phyloP scores from a whole-genome alignment of 306 rosid genomes.

The Begonia loranthoides region DNA sequence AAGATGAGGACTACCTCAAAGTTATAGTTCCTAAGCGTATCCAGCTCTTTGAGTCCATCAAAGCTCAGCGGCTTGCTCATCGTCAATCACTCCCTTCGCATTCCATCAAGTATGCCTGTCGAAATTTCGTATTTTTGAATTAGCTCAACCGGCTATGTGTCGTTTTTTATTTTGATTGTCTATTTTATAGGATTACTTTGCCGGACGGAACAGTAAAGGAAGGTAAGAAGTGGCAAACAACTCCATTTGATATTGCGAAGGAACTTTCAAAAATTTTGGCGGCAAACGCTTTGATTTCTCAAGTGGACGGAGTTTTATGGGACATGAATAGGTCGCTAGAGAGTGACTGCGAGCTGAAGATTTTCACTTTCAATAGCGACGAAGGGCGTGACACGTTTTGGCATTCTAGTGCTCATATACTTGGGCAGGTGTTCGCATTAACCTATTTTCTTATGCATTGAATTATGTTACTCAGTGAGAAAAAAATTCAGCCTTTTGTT shows the following conservation, averaged over 20 bases:
- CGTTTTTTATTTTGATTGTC: neutral
- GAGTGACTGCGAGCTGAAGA: slow-evolving; percentile 50
- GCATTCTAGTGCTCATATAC: slow-evolving; percentile 99
- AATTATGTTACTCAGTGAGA: neutral
- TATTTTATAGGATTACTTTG: slow-evolving; percentile 32
- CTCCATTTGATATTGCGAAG: slow-evolving; percentile 66
- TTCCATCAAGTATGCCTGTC: slow-evolving; percentile 37
- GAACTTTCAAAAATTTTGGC: slow-evolving; percentile 73
- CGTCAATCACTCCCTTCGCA: slow-evolving; percentile 47
- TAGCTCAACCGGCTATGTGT: neutral
- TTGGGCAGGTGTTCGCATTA: slow-evolving; percentile 49
- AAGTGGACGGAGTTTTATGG: slow-evolving; percentile 75
- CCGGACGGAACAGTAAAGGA: slow-evolving; percentile 58
- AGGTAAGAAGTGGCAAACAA: slow-evolving; percentile 57
- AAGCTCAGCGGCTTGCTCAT: slow-evolving; percentile 23
- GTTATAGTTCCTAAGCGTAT: slow-evolving; percentile 42
- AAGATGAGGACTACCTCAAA: slow-evolving; percentile 52
- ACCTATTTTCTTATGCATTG: neutral
- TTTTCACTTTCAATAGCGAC: slow-evolving; percentile 54
- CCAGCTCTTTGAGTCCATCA: slow-evolving; percentile 38
- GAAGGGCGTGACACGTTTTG: slow-evolving; percentile 95
- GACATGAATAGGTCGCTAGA: slow-evolving; percentile 77
- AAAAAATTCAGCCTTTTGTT: neutral
- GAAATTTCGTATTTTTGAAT: no score
- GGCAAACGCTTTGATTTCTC: slow-evolving; percentile 54